Conservation (phyloP, 1,284 basidiomycete genomes). For the Ustilago esculenta region DNA sequence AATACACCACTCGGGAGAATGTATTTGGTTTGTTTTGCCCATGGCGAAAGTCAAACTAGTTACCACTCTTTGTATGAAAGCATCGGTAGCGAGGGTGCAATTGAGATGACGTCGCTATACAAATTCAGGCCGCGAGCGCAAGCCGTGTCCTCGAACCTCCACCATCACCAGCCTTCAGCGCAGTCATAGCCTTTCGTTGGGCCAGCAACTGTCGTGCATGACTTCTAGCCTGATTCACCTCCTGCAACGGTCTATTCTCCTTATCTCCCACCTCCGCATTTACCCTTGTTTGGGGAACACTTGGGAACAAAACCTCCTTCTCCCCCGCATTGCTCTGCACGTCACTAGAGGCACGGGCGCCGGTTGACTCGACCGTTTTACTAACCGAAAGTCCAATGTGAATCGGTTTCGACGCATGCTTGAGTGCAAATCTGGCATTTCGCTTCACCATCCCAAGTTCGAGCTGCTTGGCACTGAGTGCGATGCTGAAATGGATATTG, state of each 20-base stretch:
- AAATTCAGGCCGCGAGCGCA: conserved; percentile 14
- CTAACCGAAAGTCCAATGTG: conserved; percentile 10
- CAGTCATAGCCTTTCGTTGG: conserved; percentile 1
- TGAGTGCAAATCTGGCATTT: conserved; percentile 40
- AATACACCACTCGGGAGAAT: too few relatives aligned
- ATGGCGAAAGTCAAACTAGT: neutral
- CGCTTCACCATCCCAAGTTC: conserved; percentile 57
- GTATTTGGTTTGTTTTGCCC: too few relatives aligned
- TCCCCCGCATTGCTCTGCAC: neutral
- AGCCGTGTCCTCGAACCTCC: neutral
- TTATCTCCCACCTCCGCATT: neutral
- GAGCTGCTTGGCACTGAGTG: conserved; percentile 51
- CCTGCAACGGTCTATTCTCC: conserved; percentile 1
- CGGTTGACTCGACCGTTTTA: neutral
- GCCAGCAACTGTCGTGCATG: conserved; percentile 20
- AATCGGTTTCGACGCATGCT: conserved; percentile 19
- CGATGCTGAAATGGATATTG: conserved; percentile 50
- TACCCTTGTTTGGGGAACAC: neutral
- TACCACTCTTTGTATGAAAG: too few relatives aligned
- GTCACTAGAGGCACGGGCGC: too few relatives aligned
- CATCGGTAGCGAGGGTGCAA: too few relatives aligned
- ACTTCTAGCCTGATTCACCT: conserved; percentile 14
- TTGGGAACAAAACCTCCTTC: conserved; percentile 5
- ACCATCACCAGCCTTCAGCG: neutral
- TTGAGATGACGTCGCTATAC: too few relatives aligned